A percentile compares a stretch with the other conserved stretches of the same genome.
Evolutionary conservation across 2,329 filamentous ascomycete genomes (phyloP).

Genomic region (Phialophora verrucosa): DNA sequence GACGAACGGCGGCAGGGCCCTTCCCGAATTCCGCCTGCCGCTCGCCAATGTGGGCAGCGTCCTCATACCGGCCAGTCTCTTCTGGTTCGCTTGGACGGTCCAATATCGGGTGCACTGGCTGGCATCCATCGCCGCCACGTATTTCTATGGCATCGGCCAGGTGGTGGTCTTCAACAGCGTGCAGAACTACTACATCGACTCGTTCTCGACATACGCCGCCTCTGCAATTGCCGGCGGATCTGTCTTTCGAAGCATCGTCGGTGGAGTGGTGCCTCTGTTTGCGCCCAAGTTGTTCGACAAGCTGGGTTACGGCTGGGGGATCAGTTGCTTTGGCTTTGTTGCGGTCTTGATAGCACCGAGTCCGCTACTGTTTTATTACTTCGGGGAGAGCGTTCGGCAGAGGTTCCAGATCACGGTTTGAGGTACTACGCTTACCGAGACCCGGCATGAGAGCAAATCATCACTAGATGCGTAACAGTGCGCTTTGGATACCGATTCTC

Average conservation of each 20-base stretch:
- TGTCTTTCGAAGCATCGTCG: constrained; percentile 53
- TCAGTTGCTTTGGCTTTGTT: constrained; percentile 56
- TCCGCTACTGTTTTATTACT: constrained; percentile 57
- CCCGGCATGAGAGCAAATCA: too few relatives aligned
- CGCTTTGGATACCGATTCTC: too few relatives aligned
- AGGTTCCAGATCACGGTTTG: constrained; percentile 44
- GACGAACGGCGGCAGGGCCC: constrained; percentile 36
- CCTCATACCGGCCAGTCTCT: constrained; percentile 53
- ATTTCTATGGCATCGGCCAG: constrained; percentile 59
- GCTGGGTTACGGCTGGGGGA: constrained; percentile 49
- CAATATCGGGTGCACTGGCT: constrained; percentile 61
- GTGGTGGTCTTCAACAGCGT: constrained; percentile 60
- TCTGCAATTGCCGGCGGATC: constrained; percentile 55
- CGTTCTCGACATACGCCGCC: constrained; percentile 55
- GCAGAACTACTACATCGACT: constrained; percentile 53
- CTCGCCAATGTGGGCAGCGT: constrained; percentile 53
- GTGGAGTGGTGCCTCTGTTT: constrained; percentile 58
- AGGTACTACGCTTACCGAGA: not conserved
- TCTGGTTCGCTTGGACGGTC: constrained; percentile 56
- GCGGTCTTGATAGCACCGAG: constrained; percentile 55
- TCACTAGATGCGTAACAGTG: too few relatives aligned
- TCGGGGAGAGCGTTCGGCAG: constrained; percentile 54
- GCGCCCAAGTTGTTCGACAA: constrained; percentile 49
- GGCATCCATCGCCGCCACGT: constrained; percentile 52
- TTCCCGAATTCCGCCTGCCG: constrained; percentile 62